These are phyloP conservation scores for Fragaria nilgerrensis DNA, from an alignment of 306 rosid species.

Conservation along the genomic window DNA sequence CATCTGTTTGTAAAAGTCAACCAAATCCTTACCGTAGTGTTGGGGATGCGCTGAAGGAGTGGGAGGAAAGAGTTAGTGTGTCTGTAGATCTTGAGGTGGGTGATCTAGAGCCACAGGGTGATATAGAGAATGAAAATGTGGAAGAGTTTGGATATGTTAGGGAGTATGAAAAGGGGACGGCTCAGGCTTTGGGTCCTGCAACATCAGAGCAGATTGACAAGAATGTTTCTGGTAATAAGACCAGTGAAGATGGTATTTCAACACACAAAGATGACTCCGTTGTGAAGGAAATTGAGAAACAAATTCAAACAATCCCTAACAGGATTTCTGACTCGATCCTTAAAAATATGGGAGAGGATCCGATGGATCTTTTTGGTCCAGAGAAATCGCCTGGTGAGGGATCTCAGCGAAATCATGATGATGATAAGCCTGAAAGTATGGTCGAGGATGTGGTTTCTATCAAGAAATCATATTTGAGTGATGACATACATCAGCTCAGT, in stretches of 20 bases:
- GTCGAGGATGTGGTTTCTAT: slow-evolving; percentile 61
- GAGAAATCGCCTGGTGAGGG: slow-evolving; percentile 43
- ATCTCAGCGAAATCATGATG: slow-evolving; percentile 28
- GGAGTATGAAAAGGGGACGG: slow-evolving; percentile 70
- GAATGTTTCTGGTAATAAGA: slow-evolving; percentile 39
- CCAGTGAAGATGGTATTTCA: slow-evolving; percentile 36
- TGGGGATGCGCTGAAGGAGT: slow-evolving; percentile 67
- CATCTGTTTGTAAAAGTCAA: slow-evolving; percentile 47
- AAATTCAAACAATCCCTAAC: slow-evolving; percentile 37
- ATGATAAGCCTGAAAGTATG: slow-evolving; percentile 22
- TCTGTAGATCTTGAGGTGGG: slow-evolving; percentile 59
- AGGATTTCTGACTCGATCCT: slow-evolving; percentile 33
- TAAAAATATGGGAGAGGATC: slow-evolving; percentile 44
- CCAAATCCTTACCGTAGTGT: slow-evolving; percentile 75
- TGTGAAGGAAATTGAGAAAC: slow-evolving; percentile 52
- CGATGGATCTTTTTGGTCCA: slow-evolving; percentile 33
- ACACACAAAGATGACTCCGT: slow-evolving; percentile 32
- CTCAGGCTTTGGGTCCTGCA: slow-evolving; percentile 93
- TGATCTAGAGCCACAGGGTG: slow-evolving; percentile 39
- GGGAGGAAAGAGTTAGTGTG: slow-evolving; percentile 70
- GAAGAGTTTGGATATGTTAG: slow-evolving; percentile 84
- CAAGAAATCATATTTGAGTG: slow-evolving; percentile 46
- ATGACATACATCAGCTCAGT: slow-evolving; percentile 39
- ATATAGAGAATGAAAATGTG: slow-evolving; percentile 63
- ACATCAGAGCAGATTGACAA: slow-evolving; percentile 68